Base-by-base conservation (phyloP, 768 basidiomycete species). In the Paxillus involutus region DNA sequence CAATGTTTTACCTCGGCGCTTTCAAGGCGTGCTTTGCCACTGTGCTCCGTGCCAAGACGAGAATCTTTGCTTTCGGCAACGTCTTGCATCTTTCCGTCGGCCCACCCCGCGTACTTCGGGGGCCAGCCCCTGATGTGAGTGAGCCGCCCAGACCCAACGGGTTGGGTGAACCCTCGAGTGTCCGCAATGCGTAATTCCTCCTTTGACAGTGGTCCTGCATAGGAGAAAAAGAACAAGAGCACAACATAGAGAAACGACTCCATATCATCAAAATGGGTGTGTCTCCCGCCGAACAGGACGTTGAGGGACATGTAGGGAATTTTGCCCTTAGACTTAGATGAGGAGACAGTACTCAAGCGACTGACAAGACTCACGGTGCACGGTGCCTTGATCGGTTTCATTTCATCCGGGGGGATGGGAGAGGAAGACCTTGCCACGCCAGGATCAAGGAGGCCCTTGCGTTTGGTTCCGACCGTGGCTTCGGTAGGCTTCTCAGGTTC, bases 241-340 rank as follows among this genome's bases (percentile, higher is more conserved):
- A 53, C 12, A 11, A 53, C 52, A 40, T 47, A 48, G 40, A 53
- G 30, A 24, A 53, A 48, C 3, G 52, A 53, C 37, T 53, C 52
- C 29, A 53, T 42, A 11, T 53, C 52, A 47, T 53, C 52, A 9
- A 19, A 40, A 14, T 30, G 40, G 10, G 45, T 43, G 30, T 53
- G 52, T 10, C 17, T 4, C 6, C 33, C 6, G 35, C 41, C 40
- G 3, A 4, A 5, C 11, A 53, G 46, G 9, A 48, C 52, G n/a
- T 42, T 42, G 8, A 48, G 14, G 16, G 52, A 53, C 46, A 53
- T 48, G 37, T 53, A 53, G 1, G 54, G 54, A 13, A 49, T 46
- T 0, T 49, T 58, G 5, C 53, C 47, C 60, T 49, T 16, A 13
- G 1, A 8, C 8, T 39, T 7, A 12, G 7, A 13, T 47, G 5